These are phyloP conservation scores for Periconia sp. DNA, from an alignment of 2,329 filamentous ascomycete genomes.

Conservation along the genomic window DNA sequence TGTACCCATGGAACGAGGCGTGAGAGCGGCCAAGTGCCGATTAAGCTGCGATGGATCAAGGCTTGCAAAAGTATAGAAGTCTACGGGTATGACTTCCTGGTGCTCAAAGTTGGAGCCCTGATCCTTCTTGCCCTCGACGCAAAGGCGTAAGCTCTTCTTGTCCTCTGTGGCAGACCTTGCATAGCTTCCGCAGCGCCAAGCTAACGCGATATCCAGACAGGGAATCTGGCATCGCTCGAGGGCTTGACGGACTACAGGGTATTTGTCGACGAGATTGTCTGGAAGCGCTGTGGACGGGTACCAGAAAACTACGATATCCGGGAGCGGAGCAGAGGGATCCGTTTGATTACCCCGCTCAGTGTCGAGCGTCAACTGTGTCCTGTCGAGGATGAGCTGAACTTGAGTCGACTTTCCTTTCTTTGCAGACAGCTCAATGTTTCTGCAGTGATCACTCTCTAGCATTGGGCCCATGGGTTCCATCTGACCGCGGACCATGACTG, in stretches of 20 bases:
- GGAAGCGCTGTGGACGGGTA: conserved; percentile 22
- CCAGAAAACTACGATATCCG: conserved; percentile 43
- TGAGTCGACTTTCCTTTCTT: conserved; percentile 13
- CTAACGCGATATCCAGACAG: conserved; percentile 37
- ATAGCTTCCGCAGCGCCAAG: conserved; percentile 32
- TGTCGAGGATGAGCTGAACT: conserved; percentile 26
- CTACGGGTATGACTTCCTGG: conserved; percentile 40
- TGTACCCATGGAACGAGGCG: conserved; percentile 10
- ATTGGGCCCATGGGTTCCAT: conserved; percentile 38
- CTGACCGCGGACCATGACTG: conserved; percentile 42
- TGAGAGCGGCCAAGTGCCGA: conserved; percentile 44
- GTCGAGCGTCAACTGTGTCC: conserved; percentile 29
- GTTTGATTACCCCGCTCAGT: conserved; percentile 9
- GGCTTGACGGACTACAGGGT: conserved; percentile 28
- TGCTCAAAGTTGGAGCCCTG: conserved; percentile 27
- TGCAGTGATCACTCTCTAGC: conserved; percentile 36
- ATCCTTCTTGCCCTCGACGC: conserved; percentile 37
- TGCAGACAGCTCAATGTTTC: conserved; percentile 17
- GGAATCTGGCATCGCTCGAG: conserved; percentile 32
- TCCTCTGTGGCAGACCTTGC: conserved; percentile 20
- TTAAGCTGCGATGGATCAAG: conserved; percentile 45
- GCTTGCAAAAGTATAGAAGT: conserved; percentile 38
- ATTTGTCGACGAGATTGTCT: conserved; percentile 21
- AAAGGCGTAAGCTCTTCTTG: conserved; percentile 30
- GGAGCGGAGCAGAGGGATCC: conserved; percentile 12